Conservation (phyloP, 805 yeast genomes). For the Dipodascus geniculatus region DNA sequence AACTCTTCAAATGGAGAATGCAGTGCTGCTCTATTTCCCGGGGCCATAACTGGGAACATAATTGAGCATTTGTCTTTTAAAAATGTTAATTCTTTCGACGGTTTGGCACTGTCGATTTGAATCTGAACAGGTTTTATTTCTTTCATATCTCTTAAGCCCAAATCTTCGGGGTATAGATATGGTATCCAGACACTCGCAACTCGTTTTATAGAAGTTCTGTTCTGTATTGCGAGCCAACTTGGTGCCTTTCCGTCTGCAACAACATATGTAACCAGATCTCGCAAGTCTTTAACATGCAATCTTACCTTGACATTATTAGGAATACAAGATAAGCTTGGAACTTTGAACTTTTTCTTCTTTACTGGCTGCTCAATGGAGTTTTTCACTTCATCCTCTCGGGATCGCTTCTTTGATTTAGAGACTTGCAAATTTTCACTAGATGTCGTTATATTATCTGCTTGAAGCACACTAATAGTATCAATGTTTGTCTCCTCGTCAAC, state of each 20-base stretch:
- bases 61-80: conserved; percentile 31
- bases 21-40: conserved; percentile 52
- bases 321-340: conserved; percentile 6
- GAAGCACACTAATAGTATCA: background rate
- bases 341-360: conserved; percentile 9
- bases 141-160: conserved; percentile 21
- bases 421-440: background rate
- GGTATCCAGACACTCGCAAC: conserved; percentile 52
- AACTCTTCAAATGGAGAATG: conserved; percentile 46
- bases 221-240: conserved; percentile 37
- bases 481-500: background rate
- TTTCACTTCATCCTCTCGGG: background rate
- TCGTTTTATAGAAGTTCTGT: conserved; percentile 37
- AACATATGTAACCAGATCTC: conserved; percentile 35
- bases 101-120: conserved; percentile 6
- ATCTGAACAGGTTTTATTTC: conserved; percentile 11
- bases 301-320: conserved; percentile 11
- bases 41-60: conserved; percentile 42
- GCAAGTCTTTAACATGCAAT: conserved; percentile 30
- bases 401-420: background rate
- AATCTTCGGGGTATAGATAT: conserved; percentile 44
- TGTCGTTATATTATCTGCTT: too few relatives aligned
- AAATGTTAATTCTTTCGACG: conserved; percentile 20
- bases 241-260: conserved; percentile 34
- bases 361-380: conserved; percentile 5